phyloP scores from a whole-genome alignment of 2,329 filamentous ascomycete species.

The Eutypella sp. region DNA sequence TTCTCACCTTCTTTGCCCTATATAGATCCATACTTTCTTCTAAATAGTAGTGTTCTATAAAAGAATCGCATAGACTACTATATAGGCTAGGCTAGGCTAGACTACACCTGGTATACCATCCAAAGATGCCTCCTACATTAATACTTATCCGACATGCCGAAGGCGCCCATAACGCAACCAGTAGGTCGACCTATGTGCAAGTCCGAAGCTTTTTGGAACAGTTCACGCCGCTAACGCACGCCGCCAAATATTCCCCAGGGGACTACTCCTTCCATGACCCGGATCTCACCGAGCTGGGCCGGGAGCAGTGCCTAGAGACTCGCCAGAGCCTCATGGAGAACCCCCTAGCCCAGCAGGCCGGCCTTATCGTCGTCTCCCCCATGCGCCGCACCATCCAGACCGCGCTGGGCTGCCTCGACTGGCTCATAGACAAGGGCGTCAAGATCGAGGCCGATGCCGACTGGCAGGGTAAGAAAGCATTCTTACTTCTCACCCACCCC shows the following conservation, averaged over 20 bases:
- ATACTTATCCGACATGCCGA: slow-evolving; percentile 90
- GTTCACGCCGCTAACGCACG: too few relatives aligned
- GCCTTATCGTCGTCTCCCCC: slow-evolving; percentile 57
- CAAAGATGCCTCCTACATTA: slow-evolving; percentile 54
- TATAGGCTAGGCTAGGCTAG: neutral
- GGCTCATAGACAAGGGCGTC: slow-evolving; percentile 50
- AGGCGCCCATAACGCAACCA: slow-evolving; percentile 48
- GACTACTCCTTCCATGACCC: slow-evolving; percentile 47
- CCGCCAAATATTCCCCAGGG: slow-evolving; percentile 29
- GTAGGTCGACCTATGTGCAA: slow-evolving; percentile 39
- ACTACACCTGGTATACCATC: slow-evolving; percentile 19
- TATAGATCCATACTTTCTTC: too few relatives aligned
- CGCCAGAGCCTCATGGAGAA: slow-evolving; percentile 36
- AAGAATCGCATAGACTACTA: neutral
- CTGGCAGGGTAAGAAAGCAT: slow-evolving; percentile 53
- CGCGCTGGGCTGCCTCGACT: slow-evolving; percentile 51
- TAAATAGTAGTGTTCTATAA: too few relatives aligned
- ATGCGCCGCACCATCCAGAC: slow-evolving; percentile 65
- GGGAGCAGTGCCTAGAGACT: slow-evolving; percentile 42
- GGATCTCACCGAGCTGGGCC: slow-evolving; percentile 43
- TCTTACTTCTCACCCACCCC: neutral
- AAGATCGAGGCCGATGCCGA: slow-evolving; percentile 52
- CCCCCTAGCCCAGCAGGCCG: slow-evolving; percentile 36
- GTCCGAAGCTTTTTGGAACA: too few relatives aligned
- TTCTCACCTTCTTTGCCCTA: too few relatives aligned